Evolutionary conservation across 495 filamentous ascomycete species (phyloP), one percentile per base, ranked within the genome.

Genomic region (Margaritispora aquatica): DNA sequence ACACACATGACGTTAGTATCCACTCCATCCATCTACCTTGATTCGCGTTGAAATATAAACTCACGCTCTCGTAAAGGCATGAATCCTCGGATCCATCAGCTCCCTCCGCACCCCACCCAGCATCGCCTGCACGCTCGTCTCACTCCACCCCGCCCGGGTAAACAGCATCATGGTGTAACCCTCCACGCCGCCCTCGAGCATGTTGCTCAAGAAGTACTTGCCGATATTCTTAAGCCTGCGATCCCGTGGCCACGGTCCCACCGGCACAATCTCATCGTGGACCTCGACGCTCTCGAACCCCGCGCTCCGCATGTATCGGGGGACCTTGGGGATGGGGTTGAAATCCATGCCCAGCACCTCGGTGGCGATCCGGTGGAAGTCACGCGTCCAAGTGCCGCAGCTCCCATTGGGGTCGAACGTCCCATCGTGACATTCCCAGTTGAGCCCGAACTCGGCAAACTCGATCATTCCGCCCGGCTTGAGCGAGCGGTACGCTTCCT

Each of bases 241-340:
- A 41, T 55, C 52, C 29, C 31, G 34, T 27, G 52, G 44, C 83
- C 82, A 86, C 0, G 70, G 68, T 36, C 83, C 83, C 17, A 73
- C 71, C 5, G 80, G 82, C 8, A 80, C 58, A 61, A 76, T 80
- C 51, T 59, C 47, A 20, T 20, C 31, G 61, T 68, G 63, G 52
- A 74, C 70, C 36, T 75, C 60, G 20, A 85, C 67, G 53, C 82
- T 73, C 23, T 75, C 71, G 56, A 84, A 86, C 0, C 84, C 84
- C 0, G 79, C 70, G 24, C 78, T 71, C 57, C 69, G 70, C 71
- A 85, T 74, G 70, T 77, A 78, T 8, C 64, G 69, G 13, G 34
- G 20, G 47, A 38, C 38, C 15, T 73, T 70, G 21, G 76, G 66
- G 3, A 73, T 73, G 31, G 77, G 69, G 0, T 73, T 73, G 31